Conservation (phyloP, 768 basidiomycete genomes). For the Leccinum ochraceum region DNA sequence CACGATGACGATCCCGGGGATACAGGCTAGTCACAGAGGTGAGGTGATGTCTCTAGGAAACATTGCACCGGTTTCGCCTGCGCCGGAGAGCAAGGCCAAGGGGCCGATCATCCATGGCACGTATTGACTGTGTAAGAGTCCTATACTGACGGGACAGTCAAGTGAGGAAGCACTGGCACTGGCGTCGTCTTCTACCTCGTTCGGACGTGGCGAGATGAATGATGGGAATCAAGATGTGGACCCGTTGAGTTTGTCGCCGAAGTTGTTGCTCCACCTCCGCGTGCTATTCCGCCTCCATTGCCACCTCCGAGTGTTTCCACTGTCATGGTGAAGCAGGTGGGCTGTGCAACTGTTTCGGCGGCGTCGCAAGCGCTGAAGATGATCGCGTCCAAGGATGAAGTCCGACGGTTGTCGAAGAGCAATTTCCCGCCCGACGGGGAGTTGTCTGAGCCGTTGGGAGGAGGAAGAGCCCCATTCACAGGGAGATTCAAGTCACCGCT, state of each 20-base stretch:
- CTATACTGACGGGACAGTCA: slow-evolving; percentile 34
- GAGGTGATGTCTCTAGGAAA: slow-evolving; percentile 87
- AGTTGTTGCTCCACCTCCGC: slow-evolving; percentile 23
- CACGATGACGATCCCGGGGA: slow-evolving; percentile 86
- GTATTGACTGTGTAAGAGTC: slow-evolving; percentile 74
- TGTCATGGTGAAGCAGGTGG: slow-evolving; percentile 31
- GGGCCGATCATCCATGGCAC: slow-evolving; percentile 64
- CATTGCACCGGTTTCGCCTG: slow-evolving; percentile 49
- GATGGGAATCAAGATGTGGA: slow-evolving; percentile 33
- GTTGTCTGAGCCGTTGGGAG: slow-evolving; percentile 2
- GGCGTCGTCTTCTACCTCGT: slow-evolving; percentile 5
- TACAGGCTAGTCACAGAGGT: slow-evolving; percentile 78
- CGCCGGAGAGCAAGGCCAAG: slow-evolving; percentile 34
- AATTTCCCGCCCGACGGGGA: slow-evolving; percentile 10
- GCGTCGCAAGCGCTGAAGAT: slow-evolving; percentile 59
- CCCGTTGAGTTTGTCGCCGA: slow-evolving; percentile 32
- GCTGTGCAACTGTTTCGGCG: slow-evolving; percentile 29
- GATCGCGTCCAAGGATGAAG: slow-evolving; percentile 52
- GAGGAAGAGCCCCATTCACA: slow-evolving; percentile 51
- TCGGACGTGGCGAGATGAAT: slow-evolving; percentile 11
- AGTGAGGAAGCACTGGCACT: slow-evolving; percentile 15
- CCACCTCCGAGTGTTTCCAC: slow-evolving; percentile 43
- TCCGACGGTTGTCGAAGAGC: slow-evolving; percentile 24
- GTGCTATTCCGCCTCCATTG: slow-evolving; percentile 38
- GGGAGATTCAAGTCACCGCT: slow-evolving; percentile 78